Base-by-base conservation (phyloP, 768 basidiomycete genomes). In the Mycena galopus region DNA sequence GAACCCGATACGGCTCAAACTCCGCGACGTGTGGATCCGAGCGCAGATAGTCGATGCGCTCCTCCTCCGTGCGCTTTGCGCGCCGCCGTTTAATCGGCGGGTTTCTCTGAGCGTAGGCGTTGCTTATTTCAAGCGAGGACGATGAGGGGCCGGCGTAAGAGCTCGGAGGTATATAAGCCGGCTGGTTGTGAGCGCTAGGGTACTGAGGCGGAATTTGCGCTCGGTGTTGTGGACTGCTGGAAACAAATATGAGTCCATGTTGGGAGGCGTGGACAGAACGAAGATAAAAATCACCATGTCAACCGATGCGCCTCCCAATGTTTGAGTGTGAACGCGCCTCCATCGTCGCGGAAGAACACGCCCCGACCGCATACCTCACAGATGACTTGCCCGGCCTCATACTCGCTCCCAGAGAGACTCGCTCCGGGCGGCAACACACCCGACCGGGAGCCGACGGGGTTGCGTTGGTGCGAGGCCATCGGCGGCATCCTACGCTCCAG, bases 251-350 rank as follows among this genome's bases (percentile, higher is more conserved):
- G 37, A 23, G 33, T 35, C 16, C 29, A 25, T 14, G 35, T 14
- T 2, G 53, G n/a, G 0, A 37, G 30, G 50, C 2, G 32, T 55
- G 66, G 65, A 58, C 11, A 2, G 16, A 39, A 65, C 69, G 27
- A 58, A 60, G 56, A 59, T 29, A 81, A 87, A 25, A 81, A 88
- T 32, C 76, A 92, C 92, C 92, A 93, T 35, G 83, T 80, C 44
- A 83, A 79, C 16, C 88, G 87, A 81, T 94, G 93, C 17, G 89
- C 87, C 39, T 90, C 89, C 93, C 93, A 94, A 57, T 90, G 89
- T 75, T 89, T 88, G 47, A 90, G 81, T 39, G 92, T 92, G 79
- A 94, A 93, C 3, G 19, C 29, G 10, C 83, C 88, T 2, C 89
- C 79, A 35, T 91, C 90, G 79, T 94, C 92, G 25, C 92, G 86